A percentile compares a stretch with the other conserved stretches of the same genome.
These are phyloP conservation scores for Pythium phragmitis DNA, from an alignment of 352 stramenopile species.

Conservation along the genomic window DNA sequence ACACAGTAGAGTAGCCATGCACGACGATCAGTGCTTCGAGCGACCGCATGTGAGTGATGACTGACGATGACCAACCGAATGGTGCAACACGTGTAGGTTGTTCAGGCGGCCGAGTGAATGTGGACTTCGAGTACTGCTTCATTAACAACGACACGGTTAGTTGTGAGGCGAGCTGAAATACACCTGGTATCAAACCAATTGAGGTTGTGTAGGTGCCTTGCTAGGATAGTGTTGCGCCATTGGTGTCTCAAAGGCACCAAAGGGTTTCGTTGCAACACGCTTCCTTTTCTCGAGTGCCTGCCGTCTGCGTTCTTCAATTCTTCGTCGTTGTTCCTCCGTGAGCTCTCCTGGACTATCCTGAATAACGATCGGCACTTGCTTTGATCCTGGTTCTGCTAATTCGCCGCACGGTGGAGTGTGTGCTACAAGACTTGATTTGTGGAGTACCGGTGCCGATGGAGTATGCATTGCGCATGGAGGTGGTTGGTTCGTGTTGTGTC, in stretches of 20 bases:
- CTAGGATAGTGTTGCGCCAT: neutral
- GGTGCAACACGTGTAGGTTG: neutral
- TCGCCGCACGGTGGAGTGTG: neutral
- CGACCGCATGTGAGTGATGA: neutral
- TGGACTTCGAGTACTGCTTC: neutral
- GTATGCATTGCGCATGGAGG: too few species aligned
- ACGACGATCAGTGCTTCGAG: neutral
- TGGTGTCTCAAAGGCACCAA: neutral
- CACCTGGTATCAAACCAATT: neutral
- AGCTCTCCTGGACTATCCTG: conserved; percentile 36
- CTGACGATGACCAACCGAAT: neutral
- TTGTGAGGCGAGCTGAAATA: neutral
- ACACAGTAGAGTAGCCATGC: neutral
- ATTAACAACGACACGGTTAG: neutral
- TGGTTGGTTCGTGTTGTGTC: too few species aligned
- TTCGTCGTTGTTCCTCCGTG: conserved; percentile 49
- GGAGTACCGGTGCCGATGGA: too few species aligned
- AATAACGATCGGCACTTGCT: conserved; percentile 15
- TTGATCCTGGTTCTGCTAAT: conserved; percentile 1
- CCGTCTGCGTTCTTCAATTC: conserved; percentile 51
- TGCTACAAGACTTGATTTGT: neutral
- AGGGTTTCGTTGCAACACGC: conserved; percentile 3
- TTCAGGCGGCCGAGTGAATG: neutral
- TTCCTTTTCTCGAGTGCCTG: conserved; percentile 62
- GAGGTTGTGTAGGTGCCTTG: neutral